These are phyloP conservation scores for Colletotrichum gloeosporioides DNA, from an alignment of 2,329 filamentous ascomycete genomes.

Conservation along the genomic window DNA sequence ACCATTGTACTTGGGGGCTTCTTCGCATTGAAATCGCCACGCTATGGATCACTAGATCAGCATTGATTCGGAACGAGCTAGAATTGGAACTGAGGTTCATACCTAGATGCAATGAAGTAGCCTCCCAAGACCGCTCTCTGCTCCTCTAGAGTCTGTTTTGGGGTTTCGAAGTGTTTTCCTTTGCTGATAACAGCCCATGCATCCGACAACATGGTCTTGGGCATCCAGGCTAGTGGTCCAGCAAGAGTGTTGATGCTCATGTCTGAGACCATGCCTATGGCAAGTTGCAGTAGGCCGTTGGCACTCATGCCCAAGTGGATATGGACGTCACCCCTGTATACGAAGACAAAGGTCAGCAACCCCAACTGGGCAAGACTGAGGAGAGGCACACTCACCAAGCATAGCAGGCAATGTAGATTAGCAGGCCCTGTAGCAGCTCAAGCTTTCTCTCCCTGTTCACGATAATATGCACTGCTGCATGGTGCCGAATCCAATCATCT, in stretches of 20 bases:
- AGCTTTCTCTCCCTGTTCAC: constrained; percentile 39
- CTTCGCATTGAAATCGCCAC: constrained; percentile 36
- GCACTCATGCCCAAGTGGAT: constrained; percentile 40
- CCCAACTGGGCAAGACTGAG: fast-evolving
- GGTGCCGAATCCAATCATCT: constrained; percentile 39
- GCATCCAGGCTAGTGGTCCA: constrained; percentile 18
- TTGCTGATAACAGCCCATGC: constrained; percentile 29
- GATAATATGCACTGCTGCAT: constrained; percentile 41
- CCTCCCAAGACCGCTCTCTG: constrained; percentile 44
- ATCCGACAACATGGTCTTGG: constrained; percentile 37
- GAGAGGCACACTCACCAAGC: constrained; percentile 42
- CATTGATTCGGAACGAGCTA: neutral
- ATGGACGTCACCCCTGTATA: constrained; percentile 42
- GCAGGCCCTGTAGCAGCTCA: constrained; percentile 42
- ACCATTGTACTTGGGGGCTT: constrained; percentile 35
- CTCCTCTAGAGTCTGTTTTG: constrained; percentile 36
- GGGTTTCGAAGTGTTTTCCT: constrained; percentile 11
- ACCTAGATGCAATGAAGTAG: constrained; percentile 43
- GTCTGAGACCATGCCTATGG: constrained; percentile 41
- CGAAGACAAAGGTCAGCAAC: neutral
- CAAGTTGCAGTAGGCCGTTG: constrained; percentile 44
- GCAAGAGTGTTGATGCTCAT: constrained; percentile 37
- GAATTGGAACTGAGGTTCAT: neutral
- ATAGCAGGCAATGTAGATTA: constrained; percentile 42
- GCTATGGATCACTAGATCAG: neutral